Percentiles rank a stretch among this genome's conserved stretches.
Evolutionary conservation across 2,329 filamentous ascomycete genomes (phyloP).

Genomic region (Pseudodiploospora longispora): DNA sequence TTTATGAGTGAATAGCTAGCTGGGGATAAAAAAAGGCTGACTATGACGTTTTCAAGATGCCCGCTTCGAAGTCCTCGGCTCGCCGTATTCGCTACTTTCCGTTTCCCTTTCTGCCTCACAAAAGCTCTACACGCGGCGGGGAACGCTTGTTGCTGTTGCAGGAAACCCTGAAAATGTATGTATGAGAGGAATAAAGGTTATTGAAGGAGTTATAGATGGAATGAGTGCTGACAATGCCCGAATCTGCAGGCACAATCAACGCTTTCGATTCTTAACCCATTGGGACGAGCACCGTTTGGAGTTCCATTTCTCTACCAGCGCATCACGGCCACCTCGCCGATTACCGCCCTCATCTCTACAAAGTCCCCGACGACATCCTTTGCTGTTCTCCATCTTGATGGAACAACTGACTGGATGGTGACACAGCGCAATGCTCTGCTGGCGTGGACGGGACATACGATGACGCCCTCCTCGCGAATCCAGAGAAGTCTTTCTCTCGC

Average conservation of each 20-base stretch:
- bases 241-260: constrained; percentile 69
- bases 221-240: constrained; percentile 1
- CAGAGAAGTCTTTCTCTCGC: constrained; percentile 68
- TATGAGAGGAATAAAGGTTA: not conserved
- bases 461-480: constrained; percentile 66
- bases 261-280: constrained; percentile 75
- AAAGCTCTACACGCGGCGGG: constrained; percentile 83
- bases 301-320: constrained; percentile 94
- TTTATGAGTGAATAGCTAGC: too few species aligned
- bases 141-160: constrained; percentile 81
- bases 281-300: constrained; percentile 70
- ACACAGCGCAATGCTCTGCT: constrained; percentile 79
- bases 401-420: constrained; percentile 91
- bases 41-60: constrained; percentile 58
- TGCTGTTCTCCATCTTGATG: constrained; percentile 80
- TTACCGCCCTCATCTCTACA: constrained; percentile 82
- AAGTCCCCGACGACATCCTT: constrained; percentile 83
- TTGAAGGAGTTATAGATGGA: not conserved
- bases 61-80: constrained; percentile 85
- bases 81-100: constrained; percentile 87
- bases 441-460: constrained; percentile 92
- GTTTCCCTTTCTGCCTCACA: constrained; percentile 90
- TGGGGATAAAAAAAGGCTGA: not conserved
- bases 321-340: constrained; percentile 77
- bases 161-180: constrained; percentile 84